Percentiles rank a stretch among this genome's conserved stretches.
Conservation (phyloP, 768 basidiomycete species). For the Strobilomyces confusus region DNA sequence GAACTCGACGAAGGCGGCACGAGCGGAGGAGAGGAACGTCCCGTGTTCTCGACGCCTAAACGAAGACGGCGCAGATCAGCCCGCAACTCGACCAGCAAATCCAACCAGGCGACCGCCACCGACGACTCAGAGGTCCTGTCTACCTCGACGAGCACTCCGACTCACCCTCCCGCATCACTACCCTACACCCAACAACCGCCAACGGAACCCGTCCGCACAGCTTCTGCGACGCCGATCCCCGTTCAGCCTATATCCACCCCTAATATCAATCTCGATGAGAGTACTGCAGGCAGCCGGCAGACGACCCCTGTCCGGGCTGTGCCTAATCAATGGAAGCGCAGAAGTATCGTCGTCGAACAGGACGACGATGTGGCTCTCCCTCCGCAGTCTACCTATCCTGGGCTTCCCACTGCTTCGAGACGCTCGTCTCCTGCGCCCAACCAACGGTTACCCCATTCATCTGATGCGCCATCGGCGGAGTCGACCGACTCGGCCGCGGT, state of each 20-base stretch:
- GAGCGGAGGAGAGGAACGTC: constrained; percentile 56
- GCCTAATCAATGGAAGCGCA: constrained; percentile 44
- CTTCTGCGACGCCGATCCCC: constrained; percentile 29
- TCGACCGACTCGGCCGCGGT: constrained; percentile 43
- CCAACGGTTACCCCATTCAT: constrained; percentile 44
- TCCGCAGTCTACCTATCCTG: constrained; percentile 36
- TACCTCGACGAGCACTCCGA: constrained; percentile 56
- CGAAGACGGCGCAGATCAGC: constrained; percentile 55
- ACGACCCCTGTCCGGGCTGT: constrained; percentile 32
- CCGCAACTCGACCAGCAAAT: constrained; percentile 35
- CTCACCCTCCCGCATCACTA: constrained; percentile 50
- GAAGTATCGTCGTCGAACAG: constrained; percentile 68
- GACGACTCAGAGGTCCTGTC: constrained; percentile 43
- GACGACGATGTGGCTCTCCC: constrained; percentile 56
- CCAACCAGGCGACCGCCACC: constrained; percentile 38
- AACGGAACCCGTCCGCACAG: constrained; percentile 25
- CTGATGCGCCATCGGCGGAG: constrained; percentile 47
- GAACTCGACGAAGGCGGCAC: constrained; percentile 62
- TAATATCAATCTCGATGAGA: constrained; percentile 29
- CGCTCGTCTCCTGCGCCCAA: constrained; percentile 29
- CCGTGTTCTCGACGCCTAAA: constrained; percentile 41
- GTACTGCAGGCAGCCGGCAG: constrained; percentile 28
- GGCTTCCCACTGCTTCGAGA: constrained; percentile 41
- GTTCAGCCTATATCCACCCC: constrained; percentile 25
- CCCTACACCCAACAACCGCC: constrained; percentile 35